Evolutionary conservation across 139 green algal species (phyloP).

Genomic region (Picocystis salinarum): DNA sequence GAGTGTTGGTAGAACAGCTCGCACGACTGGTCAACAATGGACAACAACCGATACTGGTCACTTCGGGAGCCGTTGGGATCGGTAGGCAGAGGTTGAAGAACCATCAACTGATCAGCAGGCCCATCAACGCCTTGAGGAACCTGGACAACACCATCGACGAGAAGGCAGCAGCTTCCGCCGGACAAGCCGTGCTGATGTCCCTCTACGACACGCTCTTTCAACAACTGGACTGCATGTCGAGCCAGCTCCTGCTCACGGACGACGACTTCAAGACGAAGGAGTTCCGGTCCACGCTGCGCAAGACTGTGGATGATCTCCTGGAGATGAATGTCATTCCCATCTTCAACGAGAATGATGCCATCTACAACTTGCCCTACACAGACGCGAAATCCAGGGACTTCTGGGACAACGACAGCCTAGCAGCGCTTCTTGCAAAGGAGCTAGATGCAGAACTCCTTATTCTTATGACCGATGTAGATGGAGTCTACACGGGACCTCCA

Average conservation of each 20-base stretch:
- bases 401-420: conserved; percentile 41
- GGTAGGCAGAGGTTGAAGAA: conserved; percentile 35
- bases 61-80: conserved; percentile 25
- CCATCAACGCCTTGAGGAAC: too few relatives aligned
- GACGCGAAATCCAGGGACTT: conserved; percentile 17
- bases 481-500: conserved; percentile 29
- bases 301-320: conserved; percentile 27
- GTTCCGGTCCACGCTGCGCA: conserved; percentile 14
- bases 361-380: conserved; percentile 17
- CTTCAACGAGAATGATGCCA: conserved; percentile 48
- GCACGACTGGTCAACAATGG: conserved; percentile 21
- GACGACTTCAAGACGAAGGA: conserved; percentile 24
- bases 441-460: conserved; percentile 33
- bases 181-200: conserved; percentile 33
- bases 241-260: conserved; percentile 31
- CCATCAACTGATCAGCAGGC: conserved; percentile 20
- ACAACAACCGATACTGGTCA: conserved; percentile 33
- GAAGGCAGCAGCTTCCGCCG: conserved; percentile 18
- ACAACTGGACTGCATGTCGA: conserved; percentile 24
- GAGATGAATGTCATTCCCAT: conserved; percentile 31
- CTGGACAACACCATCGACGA: conserved; percentile 2
- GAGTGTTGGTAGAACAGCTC: conserved; percentile 27
- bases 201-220: conserved; percentile 30
- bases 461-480: conserved; percentile 38
- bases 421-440: conserved; percentile 30